Evolutionary conservation across 176 grass and related monocot species (phyloP).

Genomic region (Aechmea fasciata): DNA sequence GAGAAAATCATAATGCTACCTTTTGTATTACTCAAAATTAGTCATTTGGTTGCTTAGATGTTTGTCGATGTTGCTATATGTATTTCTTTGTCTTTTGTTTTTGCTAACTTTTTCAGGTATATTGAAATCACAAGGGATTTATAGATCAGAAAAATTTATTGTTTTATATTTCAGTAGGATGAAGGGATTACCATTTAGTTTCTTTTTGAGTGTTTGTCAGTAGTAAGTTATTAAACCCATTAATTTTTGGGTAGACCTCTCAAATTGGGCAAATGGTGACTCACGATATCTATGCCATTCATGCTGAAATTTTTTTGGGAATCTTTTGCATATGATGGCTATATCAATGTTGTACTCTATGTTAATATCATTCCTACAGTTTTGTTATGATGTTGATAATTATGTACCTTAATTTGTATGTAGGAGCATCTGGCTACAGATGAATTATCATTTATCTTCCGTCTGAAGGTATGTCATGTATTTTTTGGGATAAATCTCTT

Average conservation of each 20-base stretch:
- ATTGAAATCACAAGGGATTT: neutral
- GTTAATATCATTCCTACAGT: constrained; percentile 6
- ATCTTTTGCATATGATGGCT: neutral
- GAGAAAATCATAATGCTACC: too few species aligned
- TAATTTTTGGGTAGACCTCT: neutral
- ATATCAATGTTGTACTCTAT: neutral
- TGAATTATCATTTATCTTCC: constrained; percentile 87
- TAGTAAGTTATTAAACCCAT: neutral
- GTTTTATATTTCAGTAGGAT: neutral
- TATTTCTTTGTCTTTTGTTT: too few species aligned
- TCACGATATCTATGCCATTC: neutral
- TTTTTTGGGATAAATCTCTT: neutral
- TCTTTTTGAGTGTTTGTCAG: neutral
- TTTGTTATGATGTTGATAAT: constrained; percentile 26
- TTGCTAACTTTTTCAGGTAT: too few species aligned
- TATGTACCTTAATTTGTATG: constrained; percentile 28
- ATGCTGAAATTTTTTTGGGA: neutral
- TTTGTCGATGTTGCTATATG: too few species aligned
- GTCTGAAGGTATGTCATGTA: constrained; percentile 60
- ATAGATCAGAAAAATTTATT: neutral
- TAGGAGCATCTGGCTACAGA: constrained; percentile 89
- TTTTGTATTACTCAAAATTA: too few species aligned
- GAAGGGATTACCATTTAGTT: neutral
- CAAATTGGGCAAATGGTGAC: too few species aligned
- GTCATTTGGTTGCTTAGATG: too few species aligned